Evolutionary conservation across 2,329 filamentous ascomycete genomes (phyloP), one percentile per base, ranked within the genome.

Genomic region (Pseudogymnoascus pannorum): DNA sequence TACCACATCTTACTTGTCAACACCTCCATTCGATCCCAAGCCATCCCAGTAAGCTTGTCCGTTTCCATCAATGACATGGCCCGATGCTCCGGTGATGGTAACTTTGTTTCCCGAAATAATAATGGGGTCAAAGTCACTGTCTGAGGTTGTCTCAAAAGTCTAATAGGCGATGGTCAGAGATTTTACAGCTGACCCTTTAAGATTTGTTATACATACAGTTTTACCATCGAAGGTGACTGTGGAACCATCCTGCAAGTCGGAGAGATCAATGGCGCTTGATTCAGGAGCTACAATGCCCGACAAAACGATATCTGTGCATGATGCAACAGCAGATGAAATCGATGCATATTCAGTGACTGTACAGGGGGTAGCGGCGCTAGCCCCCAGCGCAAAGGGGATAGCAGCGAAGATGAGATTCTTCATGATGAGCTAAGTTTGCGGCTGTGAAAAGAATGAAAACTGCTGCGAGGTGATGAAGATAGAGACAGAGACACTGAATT

Each of bases 1-100:
- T 38, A 38, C 2, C 16, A 5, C 29, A 38, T 6, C 31, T 35
- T 16, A 35, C 44, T 51, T 31, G 2, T 14, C n/a, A 29, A 51
- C 66, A 38, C 84, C 84, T 26, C 84, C 82, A 68, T 84, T 85
- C 68, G 71, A 71, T 35, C 85, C 85, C 72, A 84, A 66, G 59
- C 78, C 76, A 66, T 88, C 85, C 86, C 85, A 88, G 79, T 81
- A 87, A 29, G 74, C 71, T 8, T 76, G 68, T 35, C 85, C 84
- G 38, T 81, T 76, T 61, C 82, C 81, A 67, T 88, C 76, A 59
- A 88, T 78, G 16, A 77, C 72, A 63, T 76, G 76, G 18, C 80
- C 85, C 1, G 73, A 66, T 20, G 79, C 79, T 54, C 81, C 82
- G 7, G 75, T 75, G 38, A 87, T 76, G 26, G 77, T 77, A 66